Evolutionary conservation across 2,329 filamentous ascomycete species (phyloP).

Genomic region (Penicillium sp.): DNA sequence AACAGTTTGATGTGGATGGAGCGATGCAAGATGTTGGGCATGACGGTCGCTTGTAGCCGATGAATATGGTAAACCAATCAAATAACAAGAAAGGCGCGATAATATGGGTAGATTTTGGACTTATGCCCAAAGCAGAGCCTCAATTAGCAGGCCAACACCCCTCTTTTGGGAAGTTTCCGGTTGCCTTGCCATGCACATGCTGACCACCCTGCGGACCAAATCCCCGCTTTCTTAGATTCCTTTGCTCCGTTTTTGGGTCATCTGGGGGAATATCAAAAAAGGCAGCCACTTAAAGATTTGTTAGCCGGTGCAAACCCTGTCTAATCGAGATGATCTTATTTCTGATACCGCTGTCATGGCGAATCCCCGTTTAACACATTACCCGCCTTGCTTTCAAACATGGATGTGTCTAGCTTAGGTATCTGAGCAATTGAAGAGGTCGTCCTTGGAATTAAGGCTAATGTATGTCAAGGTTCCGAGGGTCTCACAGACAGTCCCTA

Average conservation of each 20-base stretch:
- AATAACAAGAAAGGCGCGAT: not conserved
- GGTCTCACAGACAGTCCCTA: not conserved
- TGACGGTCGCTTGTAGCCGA: not conserved
- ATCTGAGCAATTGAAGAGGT: not conserved
- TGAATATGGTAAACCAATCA: not conserved
- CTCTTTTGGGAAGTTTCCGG: not conserved
- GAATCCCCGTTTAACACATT: not conserved
- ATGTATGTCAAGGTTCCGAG: not conserved
- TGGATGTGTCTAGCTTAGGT: not conserved
- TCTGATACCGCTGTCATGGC: not conserved
- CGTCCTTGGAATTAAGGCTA: not conserved
- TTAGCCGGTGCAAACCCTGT: not conserved
- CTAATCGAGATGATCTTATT: not conserved
- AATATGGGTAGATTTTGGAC: too few relatives aligned
- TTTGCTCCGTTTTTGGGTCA: not conserved
- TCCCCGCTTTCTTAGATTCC: not conserved
- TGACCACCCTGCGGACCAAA: not conserved
- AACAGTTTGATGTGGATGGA: not conserved
- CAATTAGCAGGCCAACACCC: not conserved
- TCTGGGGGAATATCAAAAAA: not conserved
- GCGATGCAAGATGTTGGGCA: not conserved
- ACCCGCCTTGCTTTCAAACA: not conserved
- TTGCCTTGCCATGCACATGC: not conserved
- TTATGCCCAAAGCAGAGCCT: not conserved
- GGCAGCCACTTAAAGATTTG: not conserved